Evolutionary conservation across 306 rosid species (phyloP).

Genomic region (Cyclanthera cordifolia): DNA sequence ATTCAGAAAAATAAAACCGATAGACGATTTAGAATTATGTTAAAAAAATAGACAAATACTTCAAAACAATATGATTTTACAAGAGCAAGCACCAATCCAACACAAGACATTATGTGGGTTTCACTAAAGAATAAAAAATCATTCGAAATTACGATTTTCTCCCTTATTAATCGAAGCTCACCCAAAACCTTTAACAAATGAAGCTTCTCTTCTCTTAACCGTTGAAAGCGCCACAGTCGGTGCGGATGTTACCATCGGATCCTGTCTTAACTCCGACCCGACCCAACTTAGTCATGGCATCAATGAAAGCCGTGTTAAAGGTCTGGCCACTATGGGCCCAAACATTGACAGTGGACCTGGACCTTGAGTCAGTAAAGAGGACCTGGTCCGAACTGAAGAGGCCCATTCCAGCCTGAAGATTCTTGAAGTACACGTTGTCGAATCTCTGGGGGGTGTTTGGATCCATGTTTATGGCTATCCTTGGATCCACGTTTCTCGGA

Average conservation of each 20-base stretch:
- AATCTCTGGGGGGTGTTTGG: conserved; percentile 38
- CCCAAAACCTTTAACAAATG: not conserved
- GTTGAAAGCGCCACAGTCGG: conserved; percentile 38
- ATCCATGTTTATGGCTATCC: conserved; percentile 58
- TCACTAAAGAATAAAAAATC: too few relatives aligned
- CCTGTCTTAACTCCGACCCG: conserved; percentile 51
- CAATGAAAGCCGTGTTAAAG: conserved; percentile 32
- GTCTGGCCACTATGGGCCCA: conserved; percentile 29
- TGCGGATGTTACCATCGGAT: conserved; percentile 40
- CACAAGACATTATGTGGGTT: too few relatives aligned
- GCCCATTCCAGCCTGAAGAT: conserved; percentile 50
- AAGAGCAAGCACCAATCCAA: not conserved
- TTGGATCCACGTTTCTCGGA: conserved; percentile 43
- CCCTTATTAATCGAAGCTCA: not conserved
- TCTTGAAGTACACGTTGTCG: conserved; percentile 41
- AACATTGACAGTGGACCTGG: conserved; percentile 33
- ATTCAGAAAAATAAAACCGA: too few relatives aligned
- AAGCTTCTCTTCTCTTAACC: not conserved
- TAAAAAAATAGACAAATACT: too few relatives aligned
- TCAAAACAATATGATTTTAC: not conserved
- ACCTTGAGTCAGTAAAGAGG: conserved; percentile 39
- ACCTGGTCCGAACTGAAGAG: conserved; percentile 52
- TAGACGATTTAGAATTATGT: too few relatives aligned
- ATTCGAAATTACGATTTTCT: not conserved
- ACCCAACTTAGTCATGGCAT: conserved; percentile 62